These are phyloP conservation scores for Wickerhamia fluorescens DNA, from an alignment of 805 yeast genomes.

Conservation along the genomic window DNA sequence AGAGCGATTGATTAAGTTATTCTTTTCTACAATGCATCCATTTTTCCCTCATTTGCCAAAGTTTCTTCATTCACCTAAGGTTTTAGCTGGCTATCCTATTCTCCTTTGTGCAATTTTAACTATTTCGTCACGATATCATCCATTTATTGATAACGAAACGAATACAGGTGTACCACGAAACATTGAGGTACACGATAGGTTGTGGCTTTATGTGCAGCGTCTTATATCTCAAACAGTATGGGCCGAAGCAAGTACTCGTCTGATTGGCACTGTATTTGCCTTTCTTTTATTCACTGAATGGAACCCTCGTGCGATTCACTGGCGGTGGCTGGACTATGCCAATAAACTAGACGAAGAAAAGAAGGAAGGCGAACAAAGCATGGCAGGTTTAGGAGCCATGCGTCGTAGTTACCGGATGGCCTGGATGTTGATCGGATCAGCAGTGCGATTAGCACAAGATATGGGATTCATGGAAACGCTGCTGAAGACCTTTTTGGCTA, in stretches of 20 bases:
- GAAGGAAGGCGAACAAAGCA: constrained; percentile 33
- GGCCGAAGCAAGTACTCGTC: constrained; percentile 88
- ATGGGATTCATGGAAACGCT: constrained; percentile 73
- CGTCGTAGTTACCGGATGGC: constrained; percentile 84
- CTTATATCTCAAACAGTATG: constrained; percentile 81
- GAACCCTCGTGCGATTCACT: constrained; percentile 93
- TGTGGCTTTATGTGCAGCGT: constrained; percentile 81
- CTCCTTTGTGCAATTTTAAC: constrained; percentile 75
- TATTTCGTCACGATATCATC: constrained; percentile 71
- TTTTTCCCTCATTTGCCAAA: constrained; percentile 82
- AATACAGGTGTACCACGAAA: constrained; percentile 35
- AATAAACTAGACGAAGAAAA: constrained; percentile 47
- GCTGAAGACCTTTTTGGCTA: constrained; percentile 69
- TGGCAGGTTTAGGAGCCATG: constrained; percentile 78
- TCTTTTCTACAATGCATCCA: constrained; percentile 78
- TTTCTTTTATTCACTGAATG: constrained; percentile 85
- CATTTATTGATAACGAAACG: constrained; percentile 36
- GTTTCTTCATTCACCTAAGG: constrained; percentile 59
- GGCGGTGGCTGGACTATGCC: constrained; percentile 82
- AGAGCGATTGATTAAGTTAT: constrained; percentile 46
- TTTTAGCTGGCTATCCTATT: constrained; percentile 72
- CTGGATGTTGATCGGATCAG: constrained; percentile 89
- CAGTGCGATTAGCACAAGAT: constrained; percentile 80
- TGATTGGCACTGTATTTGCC: constrained; percentile 81
- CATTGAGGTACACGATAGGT: constrained; percentile 63